Percentiles rank a stretch among this genome's conserved stretches.
Conservation (phyloP, 78 protist genomes). For the Dictyostelium firmibasis region DNA sequence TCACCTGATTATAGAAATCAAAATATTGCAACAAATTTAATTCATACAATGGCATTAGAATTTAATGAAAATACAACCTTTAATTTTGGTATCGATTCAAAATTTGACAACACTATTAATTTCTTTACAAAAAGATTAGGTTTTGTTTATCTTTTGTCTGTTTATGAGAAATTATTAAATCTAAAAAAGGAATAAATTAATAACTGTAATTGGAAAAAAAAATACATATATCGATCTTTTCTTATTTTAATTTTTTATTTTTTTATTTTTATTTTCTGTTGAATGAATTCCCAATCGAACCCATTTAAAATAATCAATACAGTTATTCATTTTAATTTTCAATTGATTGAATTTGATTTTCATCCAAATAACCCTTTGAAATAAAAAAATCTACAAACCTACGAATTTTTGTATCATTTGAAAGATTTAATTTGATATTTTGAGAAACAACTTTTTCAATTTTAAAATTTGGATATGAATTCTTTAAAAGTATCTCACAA, state of each 20-base stretch:
- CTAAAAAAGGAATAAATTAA: background rate
- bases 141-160: background rate
- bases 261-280: too few relatives aligned
- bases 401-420: background rate
- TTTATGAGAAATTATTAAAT: background rate
- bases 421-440: background rate
- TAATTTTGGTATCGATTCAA: background rate
- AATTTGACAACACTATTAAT: background rate
- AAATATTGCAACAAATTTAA: background rate
- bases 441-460: background rate
- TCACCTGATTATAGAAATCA: background rate
- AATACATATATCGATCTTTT: too few relatives aligned
- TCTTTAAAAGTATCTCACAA: background rate
- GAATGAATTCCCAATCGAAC: too few relatives aligned
- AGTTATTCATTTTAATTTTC: too few relatives aligned
- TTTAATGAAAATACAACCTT: background rate
- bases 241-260: too few relatives aligned
- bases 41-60: background rate
- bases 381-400: background rate
- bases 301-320: too few relatives aligned
- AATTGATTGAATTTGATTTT: background rate
- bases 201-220: too few relatives aligned
- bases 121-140: background rate
- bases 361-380: background rate
- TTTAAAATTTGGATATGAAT: background rate